Evolutionary conservation across 805 yeast species (phyloP), one percentile per base, ranked within the genome.

Genomic region (Saccharomycopsis fodiens): DNA sequence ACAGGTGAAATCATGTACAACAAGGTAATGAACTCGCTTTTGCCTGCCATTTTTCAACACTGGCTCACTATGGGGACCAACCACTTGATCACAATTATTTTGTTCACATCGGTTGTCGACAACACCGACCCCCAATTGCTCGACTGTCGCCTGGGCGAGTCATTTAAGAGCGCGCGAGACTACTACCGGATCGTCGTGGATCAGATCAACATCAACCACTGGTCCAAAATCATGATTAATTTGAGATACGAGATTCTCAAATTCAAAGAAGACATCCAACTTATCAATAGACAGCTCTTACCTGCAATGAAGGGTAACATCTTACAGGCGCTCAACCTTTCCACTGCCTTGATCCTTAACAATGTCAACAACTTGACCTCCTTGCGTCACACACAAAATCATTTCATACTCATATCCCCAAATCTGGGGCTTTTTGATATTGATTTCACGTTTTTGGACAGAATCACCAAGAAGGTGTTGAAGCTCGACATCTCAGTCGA

Each of bases 341-440:
- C 95, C 0, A 73, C 93, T 21, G 79, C 89, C 6, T 66, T 87
- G 40, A 45, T 51, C 34, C 27, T 50, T 4, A 45, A 45, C 27
- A 48, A 45, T 15, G 44, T 45, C 6, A 45, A 45, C 20, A 48
- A 45, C 20, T 77, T 85, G 1, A 76, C 81, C 8, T 97, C 91
- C 59, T 67, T 93, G 42, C 74, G 93, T 49, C 93, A 89, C 51
- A 85, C 96, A 1, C 79, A 91, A n/a, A 80, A 79, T n/a, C 96
- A 93, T 62, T 83, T 87, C 40, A 77, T 89, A 46, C 69, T 93
- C 6, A 76, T 89, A 2, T 82, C 96, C 3, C 95, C 98, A 0
- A 96, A 97, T 2, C 78, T 95, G 1, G 98, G 98, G 1, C 64
- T 93, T 12, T 93, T 79, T 61, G 98, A 93, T 63, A 96, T 91